Conservation (phyloP, 164 flowering plant species). For the Kingdonia uniflora region DNA sequence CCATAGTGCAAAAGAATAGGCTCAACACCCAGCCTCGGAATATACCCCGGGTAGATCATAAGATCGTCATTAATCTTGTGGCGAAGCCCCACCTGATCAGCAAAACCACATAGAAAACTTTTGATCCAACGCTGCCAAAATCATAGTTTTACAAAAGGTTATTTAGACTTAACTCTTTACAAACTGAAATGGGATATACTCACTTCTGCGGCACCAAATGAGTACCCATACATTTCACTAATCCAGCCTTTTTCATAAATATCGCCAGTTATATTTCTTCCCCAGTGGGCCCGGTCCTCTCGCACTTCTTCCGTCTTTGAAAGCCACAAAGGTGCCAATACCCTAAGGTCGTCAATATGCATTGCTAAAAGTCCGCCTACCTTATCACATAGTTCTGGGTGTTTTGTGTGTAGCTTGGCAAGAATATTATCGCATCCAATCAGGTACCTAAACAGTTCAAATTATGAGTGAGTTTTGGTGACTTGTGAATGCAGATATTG, state of each 20-base stretch:
- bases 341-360: slow-evolving; percentile 95
- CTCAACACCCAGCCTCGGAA: slow-evolving; percentile 64
- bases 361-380: slow-evolving; percentile 93
- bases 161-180: too few relatives aligned
- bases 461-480: too few relatives aligned
- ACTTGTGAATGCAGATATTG: too few relatives aligned
- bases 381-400: slow-evolving; percentile 93
- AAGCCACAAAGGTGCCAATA: slow-evolving; percentile 92
- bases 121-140: too few relatives aligned
- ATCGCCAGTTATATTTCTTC: slow-evolving; percentile 88
- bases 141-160: too few relatives aligned
- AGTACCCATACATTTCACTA: slow-evolving; percentile 99
- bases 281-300: slow-evolving; percentile 91
- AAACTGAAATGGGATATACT: slow-evolving; percentile 13
- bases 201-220: slow-evolving; percentile 99
- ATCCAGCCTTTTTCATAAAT: slow-evolving; percentile 96
- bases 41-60: slow-evolving; percentile 96
- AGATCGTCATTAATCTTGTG: slow-evolving; percentile 86
- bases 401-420: slow-evolving; percentile 73
- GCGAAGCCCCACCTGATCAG: slow-evolving; percentile 75
- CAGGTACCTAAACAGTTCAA: slow-evolving; percentile 52
- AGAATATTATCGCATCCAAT: slow-evolving; percentile 92
- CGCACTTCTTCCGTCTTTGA: slow-evolving; percentile 97
- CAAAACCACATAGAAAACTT: slow-evolving; percentile 9
- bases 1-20: slow-evolving; percentile 96